Conservation (phyloP, 2,329 filamentous ascomycete genomes). For the Elsinoe perseae region DNA sequence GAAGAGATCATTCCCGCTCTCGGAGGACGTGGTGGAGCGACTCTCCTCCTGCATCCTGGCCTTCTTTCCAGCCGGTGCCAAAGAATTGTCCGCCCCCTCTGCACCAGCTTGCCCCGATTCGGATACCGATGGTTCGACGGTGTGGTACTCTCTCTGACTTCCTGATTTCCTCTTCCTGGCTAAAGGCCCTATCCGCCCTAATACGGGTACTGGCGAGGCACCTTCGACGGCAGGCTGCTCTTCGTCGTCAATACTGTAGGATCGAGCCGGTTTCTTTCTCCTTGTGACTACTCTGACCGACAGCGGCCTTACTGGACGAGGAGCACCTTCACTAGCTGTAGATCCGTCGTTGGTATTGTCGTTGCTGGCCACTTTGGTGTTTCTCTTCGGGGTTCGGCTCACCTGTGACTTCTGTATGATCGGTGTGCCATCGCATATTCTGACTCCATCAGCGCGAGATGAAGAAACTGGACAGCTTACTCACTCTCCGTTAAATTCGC, state of each 20-base stretch:
- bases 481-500: neutral
- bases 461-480: neutral
- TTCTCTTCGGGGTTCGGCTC: neutral
- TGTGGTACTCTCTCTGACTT: no score
- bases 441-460: neutral
- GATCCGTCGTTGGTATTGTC: neutral
- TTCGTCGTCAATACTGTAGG: neutral
- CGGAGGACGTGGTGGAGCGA: neutral
- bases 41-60: neutral
- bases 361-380: neutral
- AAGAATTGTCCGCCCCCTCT: neutral
- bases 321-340: neutral
- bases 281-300: neutral
- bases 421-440: neutral
- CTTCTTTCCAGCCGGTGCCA: neutral
- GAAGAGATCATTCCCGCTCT: neutral
- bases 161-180: neutral
- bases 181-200: no score
- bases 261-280: neutral
- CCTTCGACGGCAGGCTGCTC: neutral
- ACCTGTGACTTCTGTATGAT: neutral
- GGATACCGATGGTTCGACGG: no score
- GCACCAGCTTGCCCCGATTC: no score
- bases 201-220: no score
- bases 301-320: neutral